Percentiles rank a stretch among this genome's conserved stretches.
Conservation (phyloP, 257 asterid species). For the Handroanthus guayacan region DNA sequence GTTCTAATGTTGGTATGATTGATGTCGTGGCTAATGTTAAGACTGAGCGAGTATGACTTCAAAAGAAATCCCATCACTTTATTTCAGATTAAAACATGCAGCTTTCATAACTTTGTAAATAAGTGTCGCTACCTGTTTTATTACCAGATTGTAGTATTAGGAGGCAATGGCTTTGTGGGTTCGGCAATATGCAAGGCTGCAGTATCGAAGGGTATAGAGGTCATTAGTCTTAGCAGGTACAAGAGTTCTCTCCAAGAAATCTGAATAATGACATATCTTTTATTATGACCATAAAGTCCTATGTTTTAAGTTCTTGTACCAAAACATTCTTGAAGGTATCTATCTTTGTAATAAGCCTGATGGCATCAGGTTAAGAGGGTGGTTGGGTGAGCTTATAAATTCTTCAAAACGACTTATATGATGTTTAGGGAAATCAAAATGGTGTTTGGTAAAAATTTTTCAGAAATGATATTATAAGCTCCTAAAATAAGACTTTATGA, state of each 20-base stretch:
- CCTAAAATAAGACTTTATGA: too few species aligned
- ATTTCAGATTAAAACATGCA: slow-evolving; percentile 16
- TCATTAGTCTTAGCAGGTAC: slow-evolving; percentile 96
- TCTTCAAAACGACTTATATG: too few species aligned
- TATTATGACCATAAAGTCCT: slow-evolving; percentile 23
- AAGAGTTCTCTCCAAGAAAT: slow-evolving; percentile 32
- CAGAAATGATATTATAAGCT: too few species aligned
- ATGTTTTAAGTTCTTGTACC: slow-evolving; percentile 9
- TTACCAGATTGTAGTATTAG: slow-evolving; percentile 86
- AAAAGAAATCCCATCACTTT: slow-evolving; percentile 13
- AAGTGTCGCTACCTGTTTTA: slow-evolving; percentile 29
- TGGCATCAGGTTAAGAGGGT: neutral
- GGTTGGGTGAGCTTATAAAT: too few species aligned
- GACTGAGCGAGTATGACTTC: slow-evolving; percentile 72
- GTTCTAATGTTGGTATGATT: slow-evolving; percentile 57
- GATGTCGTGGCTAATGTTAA: slow-evolving; percentile 90
- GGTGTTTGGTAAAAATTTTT: too few species aligned
- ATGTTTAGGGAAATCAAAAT: too few species aligned
- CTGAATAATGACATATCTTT: slow-evolving; percentile 34
- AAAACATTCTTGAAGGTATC: slow-evolving; percentile 8
- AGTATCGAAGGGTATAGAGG: slow-evolving; percentile 93
- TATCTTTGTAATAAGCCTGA: slow-evolving; percentile 12
- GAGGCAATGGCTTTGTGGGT: slow-evolving; percentile 99
- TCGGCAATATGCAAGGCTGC: slow-evolving; percentile 99
- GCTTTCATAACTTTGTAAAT: slow-evolving; percentile 24